These are phyloP conservation scores for Colletotrichum sublineola DNA, from an alignment of 2,329 filamentous ascomycete genomes.

Conservation along the genomic window DNA sequence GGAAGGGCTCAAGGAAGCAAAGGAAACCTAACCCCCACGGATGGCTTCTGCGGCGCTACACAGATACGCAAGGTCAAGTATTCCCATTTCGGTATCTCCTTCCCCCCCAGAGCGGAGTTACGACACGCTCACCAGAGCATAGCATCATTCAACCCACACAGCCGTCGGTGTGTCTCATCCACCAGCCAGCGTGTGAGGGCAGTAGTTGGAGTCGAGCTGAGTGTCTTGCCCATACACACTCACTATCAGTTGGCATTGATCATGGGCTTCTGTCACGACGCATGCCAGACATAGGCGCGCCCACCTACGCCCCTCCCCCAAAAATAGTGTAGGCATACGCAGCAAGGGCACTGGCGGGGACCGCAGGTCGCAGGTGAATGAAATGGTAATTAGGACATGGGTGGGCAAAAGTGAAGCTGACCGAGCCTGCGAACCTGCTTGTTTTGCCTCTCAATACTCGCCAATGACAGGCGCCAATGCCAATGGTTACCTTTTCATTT, in stretches of 20 bases:
- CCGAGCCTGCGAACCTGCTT: conserved; percentile 5
- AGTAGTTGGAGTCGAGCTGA: conserved; percentile 20
- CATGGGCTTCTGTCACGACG: conserved; percentile 29
- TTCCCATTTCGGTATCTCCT: conserved; percentile 28
- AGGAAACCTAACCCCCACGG: conserved; percentile 15
- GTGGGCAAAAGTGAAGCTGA: conserved; percentile 2
- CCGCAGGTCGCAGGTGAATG: not conserved
- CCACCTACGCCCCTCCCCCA: conserved; percentile 26
- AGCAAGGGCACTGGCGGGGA: conserved; percentile 3
- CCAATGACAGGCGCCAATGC: conserved; percentile 22
- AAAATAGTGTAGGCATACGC: conserved; percentile 14
- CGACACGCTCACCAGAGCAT: conserved; percentile 2
- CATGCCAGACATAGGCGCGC: conserved; percentile 6
- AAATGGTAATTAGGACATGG: conserved; percentile 21
- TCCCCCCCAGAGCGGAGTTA: conserved; percentile 2
- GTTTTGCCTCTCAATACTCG: conserved; percentile 17
- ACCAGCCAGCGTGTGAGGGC: conserved; percentile 20
- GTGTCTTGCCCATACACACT: not conserved
- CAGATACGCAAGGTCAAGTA: conserved; percentile 35
- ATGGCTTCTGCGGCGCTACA: conserved; percentile 10
- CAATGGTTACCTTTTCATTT: conserved; percentile 8
- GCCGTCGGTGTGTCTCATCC: conserved; percentile 13
- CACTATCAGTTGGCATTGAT: conserved; percentile 17
- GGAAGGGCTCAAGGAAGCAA: conserved; percentile 1
- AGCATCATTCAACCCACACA: conserved; percentile 36